These are phyloP conservation scores for Alternaria conjuncta DNA, from an alignment of 2,329 filamentous ascomycete genomes.

Conservation along the genomic window DNA sequence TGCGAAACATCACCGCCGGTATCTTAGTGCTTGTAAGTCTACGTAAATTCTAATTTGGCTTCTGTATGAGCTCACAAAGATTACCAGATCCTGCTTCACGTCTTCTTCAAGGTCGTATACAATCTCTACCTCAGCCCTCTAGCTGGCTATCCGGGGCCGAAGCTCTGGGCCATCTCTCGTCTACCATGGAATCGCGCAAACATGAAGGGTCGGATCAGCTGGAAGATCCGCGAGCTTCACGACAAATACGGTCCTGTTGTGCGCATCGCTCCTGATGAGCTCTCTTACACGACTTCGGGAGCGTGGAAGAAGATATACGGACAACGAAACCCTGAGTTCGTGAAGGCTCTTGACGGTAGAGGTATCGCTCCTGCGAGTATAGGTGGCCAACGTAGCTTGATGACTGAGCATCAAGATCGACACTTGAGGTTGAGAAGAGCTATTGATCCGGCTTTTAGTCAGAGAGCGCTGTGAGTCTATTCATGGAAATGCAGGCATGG, in stretches of 20 bases:
- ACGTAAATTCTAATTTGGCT: background rate
- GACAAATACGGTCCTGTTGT: constrained; percentile 8
- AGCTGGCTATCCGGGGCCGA: constrained; percentile 12
- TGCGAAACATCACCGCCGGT: background rate
- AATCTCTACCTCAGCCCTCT: constrained; percentile 10
- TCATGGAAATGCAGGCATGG: fast-evolving
- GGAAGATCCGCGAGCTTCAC: constrained; percentile 6
- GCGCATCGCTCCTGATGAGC: constrained; percentile 9
- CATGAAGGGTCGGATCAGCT: constrained; percentile 5
- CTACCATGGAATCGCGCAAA: constrained; percentile 6
- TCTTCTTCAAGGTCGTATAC: constrained; percentile 3
- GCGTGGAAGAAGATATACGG: constrained; percentile 13
- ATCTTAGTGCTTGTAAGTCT: background rate
- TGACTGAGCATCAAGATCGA: constrained; percentile 12
- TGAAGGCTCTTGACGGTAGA: constrained; percentile 10
- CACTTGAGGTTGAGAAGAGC: constrained; percentile 10
- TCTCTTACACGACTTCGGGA: constrained; percentile 2
- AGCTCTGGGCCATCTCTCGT: constrained; percentile 11
- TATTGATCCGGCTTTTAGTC: constrained; percentile 12
- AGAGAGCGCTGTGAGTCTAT: constrained; percentile 8
- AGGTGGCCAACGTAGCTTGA: constrained; percentile 11
- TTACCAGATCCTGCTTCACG: background rate
- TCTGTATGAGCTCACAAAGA: background rate
- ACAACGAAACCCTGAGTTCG: constrained; percentile 14
- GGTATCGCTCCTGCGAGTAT: constrained; percentile 11